Base-by-base conservation (phyloP, 2,329 filamentous ascomycete species). In the Dactylella cylindrospora region DNA sequence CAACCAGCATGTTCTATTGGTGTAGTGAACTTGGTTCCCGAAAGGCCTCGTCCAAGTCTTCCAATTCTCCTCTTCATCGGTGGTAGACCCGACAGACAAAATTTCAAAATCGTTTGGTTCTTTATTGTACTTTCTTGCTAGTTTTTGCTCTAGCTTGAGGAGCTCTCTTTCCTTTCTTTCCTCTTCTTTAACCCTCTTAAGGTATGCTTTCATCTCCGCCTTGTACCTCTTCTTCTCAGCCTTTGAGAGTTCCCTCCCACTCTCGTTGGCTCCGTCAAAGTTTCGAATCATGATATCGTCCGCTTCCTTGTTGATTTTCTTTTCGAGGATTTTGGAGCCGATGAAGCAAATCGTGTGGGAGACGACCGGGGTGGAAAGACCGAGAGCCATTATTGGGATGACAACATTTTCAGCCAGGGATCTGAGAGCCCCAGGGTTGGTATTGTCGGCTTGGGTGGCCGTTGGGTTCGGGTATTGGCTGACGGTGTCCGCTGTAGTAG, bases 341-440 rank as follows among this genome's bases (percentile, higher is more conserved):
- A 62, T 28, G 9, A 53, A 29, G 19, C 57, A 62, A 5, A 62
- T 54, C 6, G 46, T 43, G 12, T 62, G 57, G n/a, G 57, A 62
- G 43, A 62, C 17, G 31, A 62, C 23, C 4, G 57, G 57, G 17
- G 57, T 62, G 7, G 57, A 43, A 17, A 62, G 46, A 3, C 57
- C 49, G n/a, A 62, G 31, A 17, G 57, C 43, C 4, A 62, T 26
- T 5, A 54, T 9, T 8, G 57, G 57, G 43, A 62, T 36, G 10
- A 53, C 19, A 17, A 61, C 32, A 5, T 39, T 31, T 15, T 53
- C 41, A 13, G 49, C 38, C 13, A 54, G 23, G 5, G 23, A 22
- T 17, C 22, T 43, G 15, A 46, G 25, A 13, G 46, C 12, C n/a
- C n/a, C n/a, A 1, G 22, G 12, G 22, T 31, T 31, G 5, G 26